A percentile compares a stretch with the other conserved stretches of the same genome.
Evolutionary conservation across 257 asterid species (phyloP).

Genomic region (Solanum pimpinellifolium): DNA sequence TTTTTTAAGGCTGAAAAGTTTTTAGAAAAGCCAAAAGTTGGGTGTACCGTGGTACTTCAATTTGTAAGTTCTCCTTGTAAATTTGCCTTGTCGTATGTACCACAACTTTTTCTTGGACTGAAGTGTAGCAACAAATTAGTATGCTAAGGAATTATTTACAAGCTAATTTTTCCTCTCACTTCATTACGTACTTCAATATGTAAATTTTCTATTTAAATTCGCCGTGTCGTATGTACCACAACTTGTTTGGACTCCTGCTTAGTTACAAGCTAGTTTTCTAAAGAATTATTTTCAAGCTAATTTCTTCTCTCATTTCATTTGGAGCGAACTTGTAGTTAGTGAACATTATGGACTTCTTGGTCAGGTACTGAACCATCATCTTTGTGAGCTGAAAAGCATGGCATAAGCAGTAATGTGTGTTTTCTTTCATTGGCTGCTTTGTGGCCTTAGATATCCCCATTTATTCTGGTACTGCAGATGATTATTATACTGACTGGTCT

Average conservation of each 20-base stretch:
- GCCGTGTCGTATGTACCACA: not conserved
- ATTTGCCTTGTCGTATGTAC: not conserved
- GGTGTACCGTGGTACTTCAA: not conserved
- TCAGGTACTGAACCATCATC: not conserved
- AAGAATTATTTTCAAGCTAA: not conserved
- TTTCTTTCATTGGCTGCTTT: not conserved
- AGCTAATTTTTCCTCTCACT: not conserved
- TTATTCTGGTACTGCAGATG: not conserved
- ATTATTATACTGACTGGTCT: not conserved
- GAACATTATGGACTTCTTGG: not conserved
- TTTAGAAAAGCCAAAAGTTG: not conserved
- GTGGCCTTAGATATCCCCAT: not conserved
- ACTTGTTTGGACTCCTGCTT: not conserved
- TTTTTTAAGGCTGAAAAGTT: not conserved
- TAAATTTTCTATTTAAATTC: not conserved
- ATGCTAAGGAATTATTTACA: not conserved
- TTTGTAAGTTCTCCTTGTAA: not conserved
- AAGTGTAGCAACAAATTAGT: not conserved
- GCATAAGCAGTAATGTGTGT: not conserved
- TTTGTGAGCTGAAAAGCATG: not conserved
- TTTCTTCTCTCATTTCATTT: not conserved
- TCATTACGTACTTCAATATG: not conserved
- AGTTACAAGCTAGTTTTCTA: not conserved
- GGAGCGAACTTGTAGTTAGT: not conserved
- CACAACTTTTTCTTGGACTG: not conserved